Conservation (phyloP, 148 eudicot genomes). For the Silene uniflora region DNA sequence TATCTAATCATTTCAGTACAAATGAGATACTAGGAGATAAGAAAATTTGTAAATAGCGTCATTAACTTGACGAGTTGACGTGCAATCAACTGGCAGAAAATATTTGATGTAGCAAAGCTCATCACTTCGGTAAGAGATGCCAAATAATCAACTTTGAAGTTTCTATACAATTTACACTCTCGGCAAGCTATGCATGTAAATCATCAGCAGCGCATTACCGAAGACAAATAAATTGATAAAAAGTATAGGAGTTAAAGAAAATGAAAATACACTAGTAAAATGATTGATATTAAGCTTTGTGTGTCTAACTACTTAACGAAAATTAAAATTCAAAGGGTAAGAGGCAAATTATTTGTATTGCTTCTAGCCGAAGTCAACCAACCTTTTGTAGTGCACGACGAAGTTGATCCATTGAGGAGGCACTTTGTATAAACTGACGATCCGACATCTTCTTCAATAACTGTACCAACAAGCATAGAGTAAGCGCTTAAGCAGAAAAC, state of each 20-base stretch:
- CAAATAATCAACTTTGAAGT: neutral
- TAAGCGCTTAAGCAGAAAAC: neutral
- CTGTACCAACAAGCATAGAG: conserved; percentile 31
- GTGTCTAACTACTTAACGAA: neutral
- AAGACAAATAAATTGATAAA: neutral
- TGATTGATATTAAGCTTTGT: neutral
- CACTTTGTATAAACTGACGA: conserved; percentile 53
- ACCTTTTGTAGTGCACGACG: conserved; percentile 71
- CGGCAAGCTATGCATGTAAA: neutral
- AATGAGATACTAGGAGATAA: neutral
- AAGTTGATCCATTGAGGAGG: conserved; percentile 62
- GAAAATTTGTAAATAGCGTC: neutral
- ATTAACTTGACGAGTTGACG: neutral
- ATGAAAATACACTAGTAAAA: neutral
- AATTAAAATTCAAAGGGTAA: neutral
- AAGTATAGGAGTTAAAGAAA: too few species aligned
- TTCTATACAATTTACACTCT: neutral
- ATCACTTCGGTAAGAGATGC: neutral
- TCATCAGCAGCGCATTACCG: neutral
- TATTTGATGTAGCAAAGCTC: neutral
- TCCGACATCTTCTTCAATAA: conserved; percentile 60
- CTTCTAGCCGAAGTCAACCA: conserved; percentile 30
- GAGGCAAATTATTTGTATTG: neutral
- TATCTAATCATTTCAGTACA: neutral
- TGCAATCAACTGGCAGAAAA: neutral